These are phyloP conservation scores for Diaporthe nobilis DNA, from an alignment of 2,329 filamentous ascomycete genomes.

Conservation along the genomic window DNA sequence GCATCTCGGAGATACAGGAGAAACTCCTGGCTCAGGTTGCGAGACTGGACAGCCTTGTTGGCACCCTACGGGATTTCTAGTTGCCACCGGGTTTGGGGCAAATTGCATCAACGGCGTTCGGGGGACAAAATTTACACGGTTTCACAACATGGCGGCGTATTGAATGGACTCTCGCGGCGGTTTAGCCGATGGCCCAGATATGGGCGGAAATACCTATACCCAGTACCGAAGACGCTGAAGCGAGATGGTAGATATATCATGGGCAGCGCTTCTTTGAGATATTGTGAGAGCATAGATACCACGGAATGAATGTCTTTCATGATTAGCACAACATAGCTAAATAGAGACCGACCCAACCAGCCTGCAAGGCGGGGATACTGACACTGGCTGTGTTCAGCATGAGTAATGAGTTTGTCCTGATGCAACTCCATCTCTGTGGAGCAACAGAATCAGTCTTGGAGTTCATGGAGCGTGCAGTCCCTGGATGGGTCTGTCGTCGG, in stretches of 20 bases:
- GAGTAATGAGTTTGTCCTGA: background rate
- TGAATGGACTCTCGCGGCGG: conserved; percentile 36
- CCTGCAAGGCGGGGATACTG: background rate
- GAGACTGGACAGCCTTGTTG: conserved; percentile 87
- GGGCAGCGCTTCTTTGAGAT: conserved; percentile 27
- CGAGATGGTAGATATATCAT: conserved; percentile 44
- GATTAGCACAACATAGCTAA: conserved; percentile 12
- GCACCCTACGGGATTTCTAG: conserved; percentile 84
- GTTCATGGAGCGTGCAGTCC: background rate
- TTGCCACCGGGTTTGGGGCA: conserved; percentile 15
- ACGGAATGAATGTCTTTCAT: conserved; percentile 25
- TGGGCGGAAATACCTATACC: conserved; percentile 40
- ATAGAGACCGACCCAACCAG: background rate
- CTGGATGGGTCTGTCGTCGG: background rate
- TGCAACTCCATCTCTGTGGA: background rate
- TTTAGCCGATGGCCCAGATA: conserved; percentile 34
- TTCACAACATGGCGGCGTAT: conserved; percentile 39
- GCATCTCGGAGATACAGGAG: conserved; percentile 70
- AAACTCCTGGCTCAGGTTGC: conserved; percentile 84
- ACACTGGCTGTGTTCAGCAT: background rate
- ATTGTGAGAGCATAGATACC: conserved; percentile 39
- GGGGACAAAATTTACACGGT: conserved; percentile 30
- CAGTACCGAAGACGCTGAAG: conserved; percentile 34
- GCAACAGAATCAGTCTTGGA: background rate
- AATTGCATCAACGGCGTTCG: conserved; percentile 47